phyloP scores from a whole-genome alignment of 2,329 filamentous ascomycete genomes.

The Fusarium incarnatum region DNA sequence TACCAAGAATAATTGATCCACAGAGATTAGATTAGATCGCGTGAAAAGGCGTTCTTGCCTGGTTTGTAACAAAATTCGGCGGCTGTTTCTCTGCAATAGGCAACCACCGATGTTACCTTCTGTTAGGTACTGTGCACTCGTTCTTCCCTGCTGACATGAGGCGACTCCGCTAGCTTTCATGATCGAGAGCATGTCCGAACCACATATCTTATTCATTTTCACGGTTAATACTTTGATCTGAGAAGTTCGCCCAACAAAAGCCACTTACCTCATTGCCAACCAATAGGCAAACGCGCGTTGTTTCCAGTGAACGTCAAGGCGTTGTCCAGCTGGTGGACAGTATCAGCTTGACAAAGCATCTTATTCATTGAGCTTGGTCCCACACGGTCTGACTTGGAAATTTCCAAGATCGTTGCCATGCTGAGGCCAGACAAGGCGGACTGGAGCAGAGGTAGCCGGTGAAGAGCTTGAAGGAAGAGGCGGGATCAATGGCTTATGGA shows the following conservation, averaged over 20 bases:
- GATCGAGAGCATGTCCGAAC: background rate
- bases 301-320: background rate
- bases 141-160: background rate
- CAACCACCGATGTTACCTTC: background rate
- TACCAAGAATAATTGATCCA: background rate
- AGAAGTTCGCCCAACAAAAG: background rate
- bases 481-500: background rate
- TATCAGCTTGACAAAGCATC: background rate
- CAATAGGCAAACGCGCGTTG: background rate
- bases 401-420: background rate
- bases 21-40: conserved; percentile 28
- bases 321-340: background rate
- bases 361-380: background rate
- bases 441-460: background rate
- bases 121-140: background rate
- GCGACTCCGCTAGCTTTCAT: background rate
- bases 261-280: background rate
- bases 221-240: background rate
- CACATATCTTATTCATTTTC: background rate
- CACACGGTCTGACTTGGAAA: background rate
- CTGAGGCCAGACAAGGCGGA: background rate
- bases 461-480: background rate
- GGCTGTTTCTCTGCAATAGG: background rate
- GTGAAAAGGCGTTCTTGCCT: background rate
- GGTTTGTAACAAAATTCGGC: background rate